phyloP scores from a whole-genome alignment of 2,329 filamentous ascomycete species.

The Rosellinia necatrix region DNA sequence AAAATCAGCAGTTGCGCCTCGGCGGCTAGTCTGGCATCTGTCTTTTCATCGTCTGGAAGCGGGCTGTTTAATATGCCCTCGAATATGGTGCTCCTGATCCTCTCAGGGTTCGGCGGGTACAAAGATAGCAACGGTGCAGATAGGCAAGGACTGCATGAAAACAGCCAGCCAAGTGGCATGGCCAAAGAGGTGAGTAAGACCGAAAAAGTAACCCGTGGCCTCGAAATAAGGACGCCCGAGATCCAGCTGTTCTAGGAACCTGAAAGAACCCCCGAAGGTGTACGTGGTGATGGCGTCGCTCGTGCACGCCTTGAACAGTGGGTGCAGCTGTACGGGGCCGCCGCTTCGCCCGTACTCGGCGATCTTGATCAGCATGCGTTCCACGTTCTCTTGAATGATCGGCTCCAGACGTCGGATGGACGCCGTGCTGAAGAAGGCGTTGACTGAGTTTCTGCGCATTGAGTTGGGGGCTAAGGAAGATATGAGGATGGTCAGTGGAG shows the following conservation, averaged over 20 bases:
- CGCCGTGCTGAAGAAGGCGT: constrained; percentile 12
- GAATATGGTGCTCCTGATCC: constrained; percentile 32
- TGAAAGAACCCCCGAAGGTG: constrained; percentile 22
- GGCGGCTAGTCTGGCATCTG: constrained; percentile 6
- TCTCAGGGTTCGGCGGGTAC: constrained; percentile 25
- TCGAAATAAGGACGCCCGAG: constrained; percentile 21
- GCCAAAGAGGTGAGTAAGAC: constrained; percentile 10
- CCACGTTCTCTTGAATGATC: constrained; percentile 21
- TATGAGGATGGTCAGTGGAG: too few species aligned
- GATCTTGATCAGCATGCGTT: constrained; percentile 12
- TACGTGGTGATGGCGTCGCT: constrained; percentile 34
- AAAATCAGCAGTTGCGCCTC: constrained; percentile 25
- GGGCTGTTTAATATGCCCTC: constrained; percentile 26
- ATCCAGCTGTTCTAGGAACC: constrained; percentile 28
- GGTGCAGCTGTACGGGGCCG: constrained; percentile 19
- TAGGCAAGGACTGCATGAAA: constrained; percentile 19
- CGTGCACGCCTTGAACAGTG: constrained; percentile 29
- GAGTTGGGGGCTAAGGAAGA: constrained; percentile 2
- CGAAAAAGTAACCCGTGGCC: constrained; percentile 23
- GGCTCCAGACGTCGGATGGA: constrained; percentile 10
- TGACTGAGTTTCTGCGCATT: constrained; percentile 7
- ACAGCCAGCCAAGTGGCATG: constrained; percentile 28
- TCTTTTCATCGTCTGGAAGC: constrained; percentile 28
- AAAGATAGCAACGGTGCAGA: constrained; percentile 13
- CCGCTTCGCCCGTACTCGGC: not conserved